phyloP scores from a whole-genome alignment of 805 yeast species.

The Sugiyamaella marilandica region DNA sequence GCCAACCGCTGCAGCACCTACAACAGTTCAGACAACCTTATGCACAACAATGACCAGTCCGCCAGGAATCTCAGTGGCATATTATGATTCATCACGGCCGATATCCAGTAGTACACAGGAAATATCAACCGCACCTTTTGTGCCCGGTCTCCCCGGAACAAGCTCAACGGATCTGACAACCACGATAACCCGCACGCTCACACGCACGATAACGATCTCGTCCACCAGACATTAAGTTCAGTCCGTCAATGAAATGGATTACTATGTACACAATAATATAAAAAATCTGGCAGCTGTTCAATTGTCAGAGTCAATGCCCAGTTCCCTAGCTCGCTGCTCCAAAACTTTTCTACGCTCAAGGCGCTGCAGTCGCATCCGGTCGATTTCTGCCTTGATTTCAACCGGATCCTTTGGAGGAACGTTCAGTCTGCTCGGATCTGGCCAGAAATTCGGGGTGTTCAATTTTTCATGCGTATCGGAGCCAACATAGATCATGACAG shows the following conservation, averaged over 20 bases:
- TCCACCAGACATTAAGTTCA: not conserved
- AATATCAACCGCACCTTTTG: too few species aligned
- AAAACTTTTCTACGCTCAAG: conserved; percentile 65
- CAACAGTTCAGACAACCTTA: too few species aligned
- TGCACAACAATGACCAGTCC: too few species aligned
- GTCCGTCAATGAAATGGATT: not conserved
- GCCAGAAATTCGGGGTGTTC: conserved; percentile 94
- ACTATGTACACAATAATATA: not conserved
- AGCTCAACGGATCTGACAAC: not conserved
- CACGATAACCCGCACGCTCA: not conserved
- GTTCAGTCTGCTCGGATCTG: conserved; percentile 87
- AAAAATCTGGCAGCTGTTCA: not conserved
- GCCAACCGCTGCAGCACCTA: too few species aligned
- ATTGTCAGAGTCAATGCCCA: conserved; percentile 45
- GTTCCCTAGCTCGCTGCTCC: conserved; percentile 63
- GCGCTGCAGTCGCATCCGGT: conserved; percentile 75
- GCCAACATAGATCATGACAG: conserved; percentile 92
- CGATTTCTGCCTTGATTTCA: conserved; percentile 86
- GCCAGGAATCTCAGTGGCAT: too few species aligned
- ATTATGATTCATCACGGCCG: too few species aligned
- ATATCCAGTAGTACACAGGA: too few species aligned
- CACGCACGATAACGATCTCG: not conserved
- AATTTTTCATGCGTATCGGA: conserved; percentile 83
- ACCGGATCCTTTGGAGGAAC: conserved; percentile 90
- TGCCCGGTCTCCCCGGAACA: too few species aligned